These are phyloP conservation scores for Bacidia rubella DNA, from an alignment of 495 filamentous ascomycete species.

Conservation along the genomic window DNA sequence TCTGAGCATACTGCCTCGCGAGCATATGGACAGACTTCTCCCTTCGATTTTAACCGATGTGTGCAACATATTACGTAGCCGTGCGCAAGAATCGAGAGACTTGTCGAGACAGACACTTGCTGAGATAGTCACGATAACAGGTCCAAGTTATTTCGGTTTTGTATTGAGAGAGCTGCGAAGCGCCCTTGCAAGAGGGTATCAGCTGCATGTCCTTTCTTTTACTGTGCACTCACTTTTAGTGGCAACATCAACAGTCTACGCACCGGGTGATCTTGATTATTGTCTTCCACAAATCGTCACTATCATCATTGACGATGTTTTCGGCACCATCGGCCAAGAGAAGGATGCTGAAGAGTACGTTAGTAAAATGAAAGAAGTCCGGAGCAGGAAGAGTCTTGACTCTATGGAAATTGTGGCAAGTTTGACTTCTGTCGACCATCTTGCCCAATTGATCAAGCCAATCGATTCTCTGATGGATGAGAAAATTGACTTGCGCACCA, in stretches of 20 bases:
- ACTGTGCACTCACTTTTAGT: slow-evolving; percentile 89
- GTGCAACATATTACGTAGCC: slow-evolving; percentile 80
- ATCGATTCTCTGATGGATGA: slow-evolving; percentile 65
- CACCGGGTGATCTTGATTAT: slow-evolving; percentile 77
- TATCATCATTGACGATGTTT: slow-evolving; percentile 94
- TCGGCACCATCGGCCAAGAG: slow-evolving; percentile 88
- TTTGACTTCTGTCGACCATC: slow-evolving; percentile 55
- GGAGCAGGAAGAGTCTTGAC: slow-evolving; percentile 92
- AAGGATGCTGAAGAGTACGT: slow-evolving; percentile 95
- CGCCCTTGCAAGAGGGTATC: slow-evolving; percentile 70
- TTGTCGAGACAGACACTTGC: slow-evolving; percentile 78
- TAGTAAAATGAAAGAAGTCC: slow-evolving; percentile 93
- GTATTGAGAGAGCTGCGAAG: slow-evolving; percentile 83
- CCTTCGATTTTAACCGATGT: slow-evolving; percentile 80
- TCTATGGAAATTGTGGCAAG: slow-evolving; percentile 89
- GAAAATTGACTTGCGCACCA: slow-evolving; percentile 64
- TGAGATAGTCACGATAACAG: slow-evolving; percentile 65
- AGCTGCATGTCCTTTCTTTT: slow-evolving; percentile 89
- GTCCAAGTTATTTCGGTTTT: slow-evolving; percentile 72
- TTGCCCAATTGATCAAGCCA: slow-evolving; percentile 64
- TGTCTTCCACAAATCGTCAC: slow-evolving; percentile 64
- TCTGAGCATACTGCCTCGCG: slow-evolving; percentile 59
- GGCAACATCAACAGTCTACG: slow-evolving; percentile 53
- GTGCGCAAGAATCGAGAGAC: slow-evolving; percentile 76
- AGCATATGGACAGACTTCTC: slow-evolving; percentile 55